Percentiles rank a stretch among this genome's conserved stretches.
Evolutionary conservation across 2,329 filamentous ascomycete genomes (phyloP).

Genomic region (Trichophaea hybrida): DNA sequence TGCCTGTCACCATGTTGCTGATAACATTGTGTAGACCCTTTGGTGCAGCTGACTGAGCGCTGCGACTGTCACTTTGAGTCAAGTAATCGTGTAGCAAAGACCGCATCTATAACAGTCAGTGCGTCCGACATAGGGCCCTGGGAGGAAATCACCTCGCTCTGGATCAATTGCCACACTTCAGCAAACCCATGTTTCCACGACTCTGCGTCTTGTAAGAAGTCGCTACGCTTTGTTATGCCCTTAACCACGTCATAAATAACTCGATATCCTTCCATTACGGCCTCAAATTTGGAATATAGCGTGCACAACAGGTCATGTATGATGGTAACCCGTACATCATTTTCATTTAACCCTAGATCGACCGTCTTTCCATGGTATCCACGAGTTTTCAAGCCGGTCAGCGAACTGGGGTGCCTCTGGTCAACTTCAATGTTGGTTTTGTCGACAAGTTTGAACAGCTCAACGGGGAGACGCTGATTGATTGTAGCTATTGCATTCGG

Average conservation of each 20-base stretch:
- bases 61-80: slow-evolving; percentile 54
- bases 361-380: slow-evolving; percentile 38
- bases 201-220: slow-evolving; percentile 39
- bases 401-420: slow-evolving; percentile 72
- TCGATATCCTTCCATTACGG: slow-evolving; percentile 88
- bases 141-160: slow-evolving; percentile 54
- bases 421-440: slow-evolving; percentile 92
- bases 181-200: slow-evolving; percentile 77
- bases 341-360: slow-evolving; percentile 54
- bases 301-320: slow-evolving; percentile 86
- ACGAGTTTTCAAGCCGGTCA: slow-evolving; percentile 38
- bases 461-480: slow-evolving; percentile 83
- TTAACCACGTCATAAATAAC: slow-evolving; percentile 85
- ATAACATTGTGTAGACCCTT: slow-evolving; percentile 25
- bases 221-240: slow-evolving; percentile 71
- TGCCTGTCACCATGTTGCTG: slow-evolving; percentile 24
- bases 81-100: slow-evolving; percentile 91
- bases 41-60: slow-evolving; percentile 20
- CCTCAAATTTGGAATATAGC: slow-evolving; percentile 90
- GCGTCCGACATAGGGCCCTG: neutral
- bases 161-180: slow-evolving; percentile 93
- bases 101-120: slow-evolving; percentile 44
- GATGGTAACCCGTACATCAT: slow-evolving; percentile 65
- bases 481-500: slow-evolving; percentile 79
- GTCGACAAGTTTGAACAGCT: slow-evolving; percentile 84